Evolutionary conservation across 495 filamentous ascomycete species (phyloP), one percentile per base, ranked within the genome.

Genomic region (Annulohypoxylon stygium): DNA sequence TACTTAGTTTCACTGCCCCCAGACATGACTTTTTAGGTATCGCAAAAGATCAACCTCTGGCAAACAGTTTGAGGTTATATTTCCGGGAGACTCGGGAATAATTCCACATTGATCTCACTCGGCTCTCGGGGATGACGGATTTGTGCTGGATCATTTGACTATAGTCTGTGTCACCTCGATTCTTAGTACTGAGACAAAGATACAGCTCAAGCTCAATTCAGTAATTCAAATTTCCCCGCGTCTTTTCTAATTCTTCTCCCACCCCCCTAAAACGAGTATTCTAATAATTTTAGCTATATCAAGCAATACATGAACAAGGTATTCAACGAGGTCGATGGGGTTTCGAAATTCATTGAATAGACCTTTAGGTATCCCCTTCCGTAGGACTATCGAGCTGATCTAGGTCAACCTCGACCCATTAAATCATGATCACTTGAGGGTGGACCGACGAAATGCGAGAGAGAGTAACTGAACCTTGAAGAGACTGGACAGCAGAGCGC

Each of bases 121-220:
- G 58, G 69, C 58, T 63, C 63, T 63, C 58, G 62, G 69, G 43
- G 34, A 62, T 63, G 59, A 55, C 39, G 43, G 36, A 30, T 37
- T 37, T 47, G 54, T 51, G 51, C 50, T 72, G 47, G 62, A 34
- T 39, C 30, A 36, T 51, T 36, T 9, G 20, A n/a, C n/a, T 43
- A 12, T 69, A 12, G 12, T 25, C 48, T 51, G 48, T 51, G 8
- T 51, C 3, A 51, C 48, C 48, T 26, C 14, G 14, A 45, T 6
- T 5, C 14, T 45, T 45, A 6, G 11, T 14, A n/a, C 14, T 16
- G 14, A 3, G 14, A 11, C 41, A 16, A 47, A 47, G 16, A 20
- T 20, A 47, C 7, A 14, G 18, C 18, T 9, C 4, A 5, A 16
- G 20, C 20, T 23, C 20, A 23, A 23, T 23, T 23, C 20, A 23